Percentiles rank a stretch among this genome's conserved stretches.
Evolutionary conservation across 371 early-diverging fungal genomes (phyloP).

Genomic region (Fennellomyces sp.): DNA sequence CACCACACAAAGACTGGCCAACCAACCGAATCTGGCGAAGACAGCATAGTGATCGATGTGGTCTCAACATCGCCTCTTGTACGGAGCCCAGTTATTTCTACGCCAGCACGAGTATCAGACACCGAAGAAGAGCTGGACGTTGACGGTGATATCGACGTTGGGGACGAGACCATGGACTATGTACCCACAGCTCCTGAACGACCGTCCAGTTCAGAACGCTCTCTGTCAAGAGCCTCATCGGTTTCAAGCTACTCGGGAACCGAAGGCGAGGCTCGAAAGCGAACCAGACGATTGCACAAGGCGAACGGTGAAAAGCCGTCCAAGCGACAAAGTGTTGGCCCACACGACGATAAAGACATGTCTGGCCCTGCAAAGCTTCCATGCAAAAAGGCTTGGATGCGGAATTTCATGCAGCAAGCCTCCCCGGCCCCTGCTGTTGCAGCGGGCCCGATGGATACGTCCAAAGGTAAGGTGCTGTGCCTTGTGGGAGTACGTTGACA

Average conservation of each 20-base stretch:
- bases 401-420: constrained; percentile 10
- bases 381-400: constrained; percentile 26
- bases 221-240: constrained; percentile 3
- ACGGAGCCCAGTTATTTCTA: constrained; percentile 14
- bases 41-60: constrained; percentile 26
- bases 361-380: constrained; percentile 7
- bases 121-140: constrained; percentile 21
- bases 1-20: not conserved
- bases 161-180: constrained; percentile 16
- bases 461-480: too few relatives aligned
- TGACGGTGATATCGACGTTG: constrained; percentile 24
- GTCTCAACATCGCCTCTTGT: constrained; percentile 21
- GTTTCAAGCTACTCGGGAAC: constrained; percentile 6
- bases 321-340: too few relatives aligned
- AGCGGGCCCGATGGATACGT: not conserved
- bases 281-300: not conserved
- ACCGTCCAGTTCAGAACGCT: not conserved
- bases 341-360: not conserved
- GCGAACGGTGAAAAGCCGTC: not conserved
- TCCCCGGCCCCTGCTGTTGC: not conserved
- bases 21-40: constrained; percentile 21
- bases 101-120: not conserved
- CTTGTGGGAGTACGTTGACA: too few relatives aligned
- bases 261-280: constrained; percentile 2
- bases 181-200: not conserved